Evolutionary conservation across 75 land plant species (phyloP).

Genomic region (Sequoiadendron giganteum): DNA sequence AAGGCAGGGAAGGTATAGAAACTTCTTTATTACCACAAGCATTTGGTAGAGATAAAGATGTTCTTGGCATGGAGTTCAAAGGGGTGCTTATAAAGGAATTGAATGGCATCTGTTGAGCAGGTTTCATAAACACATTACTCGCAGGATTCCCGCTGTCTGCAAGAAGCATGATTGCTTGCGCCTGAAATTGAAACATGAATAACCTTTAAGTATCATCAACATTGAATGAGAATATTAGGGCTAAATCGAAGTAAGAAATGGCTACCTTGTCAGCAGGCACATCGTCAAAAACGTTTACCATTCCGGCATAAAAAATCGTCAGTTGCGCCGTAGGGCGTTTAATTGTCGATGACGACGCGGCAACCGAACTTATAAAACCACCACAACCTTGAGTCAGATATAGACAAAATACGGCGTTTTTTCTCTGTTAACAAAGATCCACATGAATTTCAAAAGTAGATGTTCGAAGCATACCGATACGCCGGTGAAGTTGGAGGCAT

Average conservation of each 20-base stretch:
- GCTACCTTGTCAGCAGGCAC: slow-evolving; percentile 53
- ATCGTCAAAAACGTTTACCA: slow-evolving; percentile 42
- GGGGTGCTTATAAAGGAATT: neutral
- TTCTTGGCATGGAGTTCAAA: neutral
- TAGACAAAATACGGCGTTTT: neutral
- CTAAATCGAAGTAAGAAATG: neutral
- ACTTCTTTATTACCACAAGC: neutral
- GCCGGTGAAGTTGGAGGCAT: slow-evolving; percentile 3
- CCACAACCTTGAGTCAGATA: neutral
- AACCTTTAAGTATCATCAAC: neutral
- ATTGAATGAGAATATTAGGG: neutral
- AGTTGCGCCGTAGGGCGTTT: slow-evolving; percentile 25
- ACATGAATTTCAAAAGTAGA: neutral
- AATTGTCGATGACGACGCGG: neutral
- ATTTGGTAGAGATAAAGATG: slow-evolving; percentile 28
- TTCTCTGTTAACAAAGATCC: no score
- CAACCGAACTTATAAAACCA: neutral
- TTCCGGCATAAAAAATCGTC: slow-evolving; percentile 51
- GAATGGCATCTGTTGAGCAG: neutral
- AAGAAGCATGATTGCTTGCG: slow-evolving; percentile 68
- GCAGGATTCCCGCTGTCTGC: slow-evolving; percentile 31
- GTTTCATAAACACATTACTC: neutral
- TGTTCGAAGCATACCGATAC: neutral
- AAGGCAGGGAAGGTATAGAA: neutral
- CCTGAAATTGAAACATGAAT: slow-evolving; percentile 23